Conservation (phyloP, 2,329 filamentous ascomycete genomes). For the Penicillium sp. region DNA sequence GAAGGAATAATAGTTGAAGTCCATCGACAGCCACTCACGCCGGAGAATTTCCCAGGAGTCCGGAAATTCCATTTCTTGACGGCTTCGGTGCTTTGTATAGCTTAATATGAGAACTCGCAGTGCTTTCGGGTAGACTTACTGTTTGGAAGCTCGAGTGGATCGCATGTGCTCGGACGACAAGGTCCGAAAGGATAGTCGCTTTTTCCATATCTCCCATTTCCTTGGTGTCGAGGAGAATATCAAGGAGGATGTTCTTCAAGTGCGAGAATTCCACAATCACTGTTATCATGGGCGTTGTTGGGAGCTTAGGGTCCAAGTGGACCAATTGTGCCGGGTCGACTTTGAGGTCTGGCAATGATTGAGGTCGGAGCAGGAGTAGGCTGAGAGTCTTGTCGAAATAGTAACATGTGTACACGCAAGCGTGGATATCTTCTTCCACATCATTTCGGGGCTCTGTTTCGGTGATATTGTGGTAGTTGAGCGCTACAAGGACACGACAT, state of each 20-base stretch:
- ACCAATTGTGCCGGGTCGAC: constrained; percentile 17
- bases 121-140: constrained; percentile 6
- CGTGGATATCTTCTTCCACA: constrained; percentile 20
- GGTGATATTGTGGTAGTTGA: constrained; percentile 26
- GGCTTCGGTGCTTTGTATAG: constrained; percentile 9
- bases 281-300: constrained; percentile 18
- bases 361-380: constrained; percentile 23
- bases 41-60: constrained; percentile 13
- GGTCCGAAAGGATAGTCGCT: constrained; percentile 19
- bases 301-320: constrained; percentile 19
- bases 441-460: constrained; percentile 13
- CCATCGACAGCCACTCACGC: constrained; percentile 21
- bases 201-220: constrained; percentile 16
- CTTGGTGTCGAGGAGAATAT: constrained; percentile 19
- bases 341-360: constrained; percentile 22
- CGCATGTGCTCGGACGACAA: constrained; percentile 17
- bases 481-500: constrained; percentile 18
- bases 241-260: constrained; percentile 13
- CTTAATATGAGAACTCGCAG: background rate
- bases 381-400: constrained; percentile 25
- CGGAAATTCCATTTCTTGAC: constrained; percentile 16
- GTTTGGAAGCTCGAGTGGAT: constrained; percentile 18
- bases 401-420: constrained; percentile 23
- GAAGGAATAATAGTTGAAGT: constrained; percentile 25
- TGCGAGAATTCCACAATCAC: constrained; percentile 18